phyloP scores from a whole-genome alignment of 1,284 basidiomycete genomes.

The Leccinum holopus region DNA sequence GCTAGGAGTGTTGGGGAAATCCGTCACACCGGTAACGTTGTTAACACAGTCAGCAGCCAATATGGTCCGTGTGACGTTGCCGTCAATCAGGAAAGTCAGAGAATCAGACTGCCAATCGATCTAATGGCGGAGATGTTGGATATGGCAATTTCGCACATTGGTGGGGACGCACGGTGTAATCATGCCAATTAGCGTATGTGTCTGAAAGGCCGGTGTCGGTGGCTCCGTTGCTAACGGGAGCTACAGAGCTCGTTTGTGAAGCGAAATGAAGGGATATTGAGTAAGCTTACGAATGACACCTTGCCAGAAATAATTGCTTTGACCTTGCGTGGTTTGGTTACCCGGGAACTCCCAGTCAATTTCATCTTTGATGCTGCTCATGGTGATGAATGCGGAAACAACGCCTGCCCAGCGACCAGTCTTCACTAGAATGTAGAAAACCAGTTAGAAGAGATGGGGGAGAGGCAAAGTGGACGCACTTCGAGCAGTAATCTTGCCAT shows the following conservation, averaged over 20 bases:
- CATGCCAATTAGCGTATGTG: conserved; percentile 70
- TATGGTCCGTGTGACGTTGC: conserved; percentile 65
- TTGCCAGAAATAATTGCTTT: conserved; percentile 81
- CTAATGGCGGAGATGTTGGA: conserved; percentile 34
- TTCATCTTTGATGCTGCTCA: conserved; percentile 84
- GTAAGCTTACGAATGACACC: conserved; percentile 63
- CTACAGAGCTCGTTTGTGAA: conserved; percentile 22
- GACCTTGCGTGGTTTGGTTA: conserved; percentile 55
- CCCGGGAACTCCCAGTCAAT: conserved; percentile 86
- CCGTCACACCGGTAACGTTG: conserved; percentile 44
- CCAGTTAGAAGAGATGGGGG: not conserved
- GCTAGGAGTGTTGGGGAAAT: conserved; percentile 75
- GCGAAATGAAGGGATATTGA: not conserved
- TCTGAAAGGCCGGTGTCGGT: conserved; percentile 52
- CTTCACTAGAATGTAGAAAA: conserved; percentile 51
- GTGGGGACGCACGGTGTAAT: conserved; percentile 59
- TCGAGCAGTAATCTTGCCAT: conserved; percentile 71
- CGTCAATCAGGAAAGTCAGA: conserved; percentile 70
- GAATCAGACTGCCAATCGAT: conserved; percentile 76
- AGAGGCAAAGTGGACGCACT: conserved; percentile 40
- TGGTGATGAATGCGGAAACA: conserved; percentile 81
- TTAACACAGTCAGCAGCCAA: conserved; percentile 58
- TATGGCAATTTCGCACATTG: not conserved
- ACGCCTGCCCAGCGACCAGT: conserved; percentile 72
- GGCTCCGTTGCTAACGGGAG: conserved; percentile 45